These are phyloP conservation scores for Collybia mongolica DNA, from an alignment of 768 basidiomycete genomes.

Conservation along the genomic window DNA sequence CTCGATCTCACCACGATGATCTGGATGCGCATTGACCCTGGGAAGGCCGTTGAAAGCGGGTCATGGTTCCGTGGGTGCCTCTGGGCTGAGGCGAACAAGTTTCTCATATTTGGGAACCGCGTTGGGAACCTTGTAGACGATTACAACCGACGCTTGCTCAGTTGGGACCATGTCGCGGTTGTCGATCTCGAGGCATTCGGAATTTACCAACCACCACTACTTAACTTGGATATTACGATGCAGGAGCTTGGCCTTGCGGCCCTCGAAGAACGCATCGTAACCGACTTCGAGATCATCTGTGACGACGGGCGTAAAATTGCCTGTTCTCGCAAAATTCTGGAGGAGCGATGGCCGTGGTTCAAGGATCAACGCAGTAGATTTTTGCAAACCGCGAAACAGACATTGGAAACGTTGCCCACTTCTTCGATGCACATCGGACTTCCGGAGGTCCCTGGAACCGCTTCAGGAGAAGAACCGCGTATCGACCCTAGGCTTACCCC, in stretches of 20 bases:
- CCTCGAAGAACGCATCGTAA: constrained; percentile 75
- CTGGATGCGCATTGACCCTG: constrained; percentile 89
- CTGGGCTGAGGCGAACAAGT: constrained; percentile 82
- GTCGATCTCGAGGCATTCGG: constrained; percentile 94
- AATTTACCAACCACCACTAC: constrained; percentile 84
- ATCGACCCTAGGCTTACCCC: constrained; percentile 82
- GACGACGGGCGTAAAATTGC: constrained; percentile 84
- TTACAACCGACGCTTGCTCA: constrained; percentile 86
- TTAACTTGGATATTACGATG: constrained; percentile 64
- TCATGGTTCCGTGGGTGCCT: constrained; percentile 95
- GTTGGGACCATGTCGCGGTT: constrained; percentile 90
- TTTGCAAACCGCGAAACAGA: constrained; percentile 52
- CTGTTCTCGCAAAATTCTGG: constrained; percentile 82
- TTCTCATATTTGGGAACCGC: constrained; percentile 89
- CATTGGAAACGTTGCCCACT: constrained; percentile 57
- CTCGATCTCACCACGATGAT: constrained; percentile 81
- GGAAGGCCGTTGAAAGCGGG: constrained; percentile 79
- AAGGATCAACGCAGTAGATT: constrained; percentile 64
- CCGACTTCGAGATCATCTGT: constrained; percentile 92
- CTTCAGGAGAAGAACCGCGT: constrained; percentile 46
- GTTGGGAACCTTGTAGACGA: constrained; percentile 88
- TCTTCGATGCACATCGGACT: constrained; percentile 63
- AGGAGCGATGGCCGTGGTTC: constrained; percentile 97
- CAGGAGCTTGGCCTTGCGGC: constrained; percentile 85
- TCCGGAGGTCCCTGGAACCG: constrained; percentile 57